phyloP scores from a whole-genome alignment of 2,329 filamentous ascomycete species.

The Periconia sp. region DNA sequence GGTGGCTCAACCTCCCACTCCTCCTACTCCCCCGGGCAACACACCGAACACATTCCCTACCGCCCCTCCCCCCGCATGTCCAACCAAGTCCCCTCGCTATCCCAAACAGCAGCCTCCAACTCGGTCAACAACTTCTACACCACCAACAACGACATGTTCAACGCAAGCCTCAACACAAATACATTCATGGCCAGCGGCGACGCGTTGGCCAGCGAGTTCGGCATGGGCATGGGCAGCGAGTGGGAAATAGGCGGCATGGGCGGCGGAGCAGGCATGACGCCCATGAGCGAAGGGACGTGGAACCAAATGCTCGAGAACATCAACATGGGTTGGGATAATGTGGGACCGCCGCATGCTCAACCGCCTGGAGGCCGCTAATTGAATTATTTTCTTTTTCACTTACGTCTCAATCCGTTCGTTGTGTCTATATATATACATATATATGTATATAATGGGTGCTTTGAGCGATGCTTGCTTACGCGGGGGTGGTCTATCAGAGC shows the following conservation, averaged over 20 bases:
- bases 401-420: too few relatives aligned
- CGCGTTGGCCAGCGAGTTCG: conserved; percentile 18
- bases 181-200: conserved; percentile 1
- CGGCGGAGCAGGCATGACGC: conserved; percentile 33
- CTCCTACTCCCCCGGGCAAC: conserved; percentile 40
- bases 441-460: too few relatives aligned
- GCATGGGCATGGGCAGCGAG: conserved; percentile 27
- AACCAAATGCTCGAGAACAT: conserved; percentile 45
- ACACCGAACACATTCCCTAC: conserved; percentile 34
- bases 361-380: too few relatives aligned
- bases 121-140: conserved; percentile 18
- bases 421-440: too few relatives aligned
- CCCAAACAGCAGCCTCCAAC: neutral
- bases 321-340: conserved; percentile 39
- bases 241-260: conserved; percentile 39
- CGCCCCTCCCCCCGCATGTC: conserved; percentile 31
- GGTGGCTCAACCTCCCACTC: conserved; percentile 43
- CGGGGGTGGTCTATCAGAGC: too few relatives aligned
- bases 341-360: conserved; percentile 21
- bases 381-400: too few relatives aligned
- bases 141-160: conserved; percentile 19
- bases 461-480: too few relatives aligned
- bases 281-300: conserved; percentile 42
- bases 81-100: conserved; percentile 19
- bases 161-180: conserved; percentile 8